Evolutionary conservation across 495 filamentous ascomycete genomes (phyloP).

Genomic region (Coniosporium apollinis): DNA sequence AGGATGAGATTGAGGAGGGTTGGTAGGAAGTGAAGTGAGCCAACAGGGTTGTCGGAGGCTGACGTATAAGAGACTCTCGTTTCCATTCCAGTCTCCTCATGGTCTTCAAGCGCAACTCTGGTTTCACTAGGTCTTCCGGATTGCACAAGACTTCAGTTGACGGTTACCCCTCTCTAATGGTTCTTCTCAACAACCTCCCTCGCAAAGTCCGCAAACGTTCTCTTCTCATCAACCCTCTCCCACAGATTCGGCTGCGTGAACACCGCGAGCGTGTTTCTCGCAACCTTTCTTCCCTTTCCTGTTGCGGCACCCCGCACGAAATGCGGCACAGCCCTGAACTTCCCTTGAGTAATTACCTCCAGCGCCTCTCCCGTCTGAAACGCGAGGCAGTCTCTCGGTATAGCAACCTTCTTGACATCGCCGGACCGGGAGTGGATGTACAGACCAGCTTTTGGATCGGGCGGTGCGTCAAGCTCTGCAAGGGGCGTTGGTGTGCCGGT

Average conservation of each 20-base stretch:
- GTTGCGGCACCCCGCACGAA: slow-evolving; percentile 63
- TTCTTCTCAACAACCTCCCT: slow-evolving; percentile 69
- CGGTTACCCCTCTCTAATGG: slow-evolving; percentile 20
- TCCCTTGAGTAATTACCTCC: slow-evolving; percentile 72
- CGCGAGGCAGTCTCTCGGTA: slow-evolving; percentile 76
- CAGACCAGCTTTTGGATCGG: slow-evolving; percentile 69
- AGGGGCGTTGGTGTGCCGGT: slow-evolving; percentile 29
- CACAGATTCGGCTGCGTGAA: slow-evolving; percentile 93
- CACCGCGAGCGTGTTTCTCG: slow-evolving; percentile 86
- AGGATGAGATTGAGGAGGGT: too few species aligned
- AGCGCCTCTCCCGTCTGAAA: slow-evolving; percentile 94
- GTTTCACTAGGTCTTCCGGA: too few species aligned
- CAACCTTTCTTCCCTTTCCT: slow-evolving; percentile 34
- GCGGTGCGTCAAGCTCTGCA: slow-evolving; percentile 50
- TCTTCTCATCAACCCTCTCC: slow-evolving; percentile 61
- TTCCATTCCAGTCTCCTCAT: too few species aligned
- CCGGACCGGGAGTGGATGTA: slow-evolving; percentile 82
- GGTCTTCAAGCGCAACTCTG: too few species aligned
- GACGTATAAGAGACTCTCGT: too few species aligned
- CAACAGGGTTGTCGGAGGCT: too few species aligned
- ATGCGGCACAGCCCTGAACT: slow-evolving; percentile 89
- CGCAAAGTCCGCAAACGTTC: slow-evolving; percentile 78
- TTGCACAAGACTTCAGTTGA: too few species aligned
- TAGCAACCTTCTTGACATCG: slow-evolving; percentile 65
- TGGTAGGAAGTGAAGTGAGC: too few species aligned